Evolutionary conservation across 306 rosid species (phyloP).

Genomic region (Adenanthera pavonina): DNA sequence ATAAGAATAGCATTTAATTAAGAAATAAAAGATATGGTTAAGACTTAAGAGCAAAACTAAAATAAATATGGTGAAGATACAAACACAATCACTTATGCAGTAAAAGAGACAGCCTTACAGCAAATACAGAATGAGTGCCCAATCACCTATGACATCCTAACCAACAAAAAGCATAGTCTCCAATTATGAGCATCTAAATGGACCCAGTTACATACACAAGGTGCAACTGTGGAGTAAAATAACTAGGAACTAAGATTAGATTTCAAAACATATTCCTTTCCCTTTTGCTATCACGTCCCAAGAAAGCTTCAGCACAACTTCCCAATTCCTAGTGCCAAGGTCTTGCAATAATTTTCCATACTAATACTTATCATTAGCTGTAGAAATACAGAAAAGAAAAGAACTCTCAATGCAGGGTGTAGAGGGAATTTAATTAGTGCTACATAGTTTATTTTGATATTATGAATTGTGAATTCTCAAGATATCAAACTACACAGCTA

Average conservation of each 20-base stretch:
- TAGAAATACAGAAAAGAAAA: constrained; percentile 9
- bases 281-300: constrained; percentile 18
- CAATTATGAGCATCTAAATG: neutral
- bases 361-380: constrained; percentile 1
- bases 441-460: constrained; percentile 13
- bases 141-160: constrained; percentile 14
- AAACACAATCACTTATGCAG: neutral
- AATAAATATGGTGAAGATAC: neutral
- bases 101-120: constrained; percentile 1
- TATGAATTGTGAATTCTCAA: neutral
- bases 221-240: neutral
- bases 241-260: neutral
- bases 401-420: neutral
- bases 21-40: neutral
- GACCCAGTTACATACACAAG: neutral
- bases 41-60: constrained; percentile 16
- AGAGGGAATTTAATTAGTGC: neutral
- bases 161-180: neutral
- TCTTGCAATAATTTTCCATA: constrained; percentile 1
- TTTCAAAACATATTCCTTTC: neutral
- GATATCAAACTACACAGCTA: constrained; percentile 11
- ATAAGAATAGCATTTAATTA: constrained; percentile 25
- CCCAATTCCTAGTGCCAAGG: neutral
- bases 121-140: constrained; percentile 10
- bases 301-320: neutral